A percentile compares a stretch with the other conserved stretches of the same genome.
phyloP scores from a whole-genome alignment of 306 rosid genomes.

The Fragaria iinumae region DNA sequence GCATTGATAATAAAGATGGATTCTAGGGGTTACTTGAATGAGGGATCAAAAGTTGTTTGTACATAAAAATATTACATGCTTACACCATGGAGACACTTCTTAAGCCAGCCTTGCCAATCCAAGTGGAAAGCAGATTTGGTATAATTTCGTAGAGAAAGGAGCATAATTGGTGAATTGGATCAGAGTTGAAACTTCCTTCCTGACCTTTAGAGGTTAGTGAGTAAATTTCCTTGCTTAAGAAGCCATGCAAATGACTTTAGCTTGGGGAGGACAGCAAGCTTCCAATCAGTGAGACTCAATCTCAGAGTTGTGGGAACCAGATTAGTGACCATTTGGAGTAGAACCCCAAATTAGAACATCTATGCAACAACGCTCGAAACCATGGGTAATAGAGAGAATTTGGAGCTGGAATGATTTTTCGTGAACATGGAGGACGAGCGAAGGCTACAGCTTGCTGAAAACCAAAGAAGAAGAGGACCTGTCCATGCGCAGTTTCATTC shows the following conservation, averaged over 20 bases:
- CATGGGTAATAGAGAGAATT: background rate
- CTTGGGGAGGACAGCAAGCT: background rate
- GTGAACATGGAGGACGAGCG: too few species aligned
- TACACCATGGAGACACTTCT: background rate
- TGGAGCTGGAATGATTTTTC: too few species aligned
- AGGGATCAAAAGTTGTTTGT: background rate
- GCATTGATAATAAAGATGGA: background rate
- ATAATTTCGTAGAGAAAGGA: background rate
- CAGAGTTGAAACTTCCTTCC: background rate
- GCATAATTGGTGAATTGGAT: background rate
- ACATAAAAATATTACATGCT: too few species aligned
- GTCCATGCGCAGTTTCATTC: too few species aligned
- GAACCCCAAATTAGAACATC: background rate
- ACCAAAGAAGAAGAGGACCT: too few species aligned
- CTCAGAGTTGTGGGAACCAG: background rate
- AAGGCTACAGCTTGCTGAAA: too few species aligned
- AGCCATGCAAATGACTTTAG: background rate
- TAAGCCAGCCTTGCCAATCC: background rate
- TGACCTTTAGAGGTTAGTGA: background rate
- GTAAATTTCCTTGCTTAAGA: background rate
- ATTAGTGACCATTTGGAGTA: background rate
- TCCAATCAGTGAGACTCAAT: background rate
- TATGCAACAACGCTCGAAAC: background rate
- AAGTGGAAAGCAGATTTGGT: background rate
- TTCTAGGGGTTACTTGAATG: background rate